Conservation (phyloP, 2,329 filamentous ascomycete species). For the Pseudohalonectria lignicola region DNA sequence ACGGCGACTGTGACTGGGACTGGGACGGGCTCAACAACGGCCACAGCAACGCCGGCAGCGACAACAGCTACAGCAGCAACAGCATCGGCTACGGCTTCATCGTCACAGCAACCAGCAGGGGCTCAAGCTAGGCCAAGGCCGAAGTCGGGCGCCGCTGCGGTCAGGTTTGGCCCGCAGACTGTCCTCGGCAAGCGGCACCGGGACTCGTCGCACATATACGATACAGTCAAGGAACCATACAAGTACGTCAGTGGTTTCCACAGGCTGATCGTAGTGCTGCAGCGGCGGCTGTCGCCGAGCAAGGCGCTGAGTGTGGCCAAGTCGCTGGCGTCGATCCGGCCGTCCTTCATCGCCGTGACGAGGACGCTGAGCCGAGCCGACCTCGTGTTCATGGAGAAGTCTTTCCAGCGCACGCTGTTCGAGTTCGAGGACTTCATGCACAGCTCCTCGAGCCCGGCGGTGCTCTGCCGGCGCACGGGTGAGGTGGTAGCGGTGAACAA, state of each 20-base stretch:
- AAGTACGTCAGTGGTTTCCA: constrained; percentile 87
- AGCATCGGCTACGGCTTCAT: not conserved
- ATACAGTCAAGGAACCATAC: constrained; percentile 82
- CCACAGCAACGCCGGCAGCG: constrained; percentile 2
- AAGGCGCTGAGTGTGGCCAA: constrained; percentile 78
- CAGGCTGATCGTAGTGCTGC: constrained; percentile 69
- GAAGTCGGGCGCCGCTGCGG: constrained; percentile 20
- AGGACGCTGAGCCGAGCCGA: constrained; percentile 82
- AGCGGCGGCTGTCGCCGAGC: constrained; percentile 64
- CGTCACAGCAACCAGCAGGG: constrained; percentile 7
- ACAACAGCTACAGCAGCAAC: constrained; percentile 1
- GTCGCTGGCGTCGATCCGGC: constrained; percentile 78
- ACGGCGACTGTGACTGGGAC: constrained; percentile 6
- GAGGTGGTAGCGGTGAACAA: constrained; percentile 94
- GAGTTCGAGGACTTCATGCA: constrained; percentile 92
- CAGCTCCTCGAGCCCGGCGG: constrained; percentile 77
- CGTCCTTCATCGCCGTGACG: constrained; percentile 86
- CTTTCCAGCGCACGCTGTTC: constrained; percentile 82
- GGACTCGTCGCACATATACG: constrained; percentile 79
- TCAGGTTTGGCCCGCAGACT: constrained; percentile 32
- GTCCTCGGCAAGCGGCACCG: constrained; percentile 48
- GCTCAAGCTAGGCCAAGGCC: constrained; percentile 7
- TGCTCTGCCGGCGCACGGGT: constrained; percentile 84
- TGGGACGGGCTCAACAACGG: constrained; percentile 1
- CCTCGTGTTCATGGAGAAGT: constrained; percentile 95